Evolutionary conservation across 108 stramenopile genomes (phyloP).

Genomic region (Tribonema minus): DNA sequence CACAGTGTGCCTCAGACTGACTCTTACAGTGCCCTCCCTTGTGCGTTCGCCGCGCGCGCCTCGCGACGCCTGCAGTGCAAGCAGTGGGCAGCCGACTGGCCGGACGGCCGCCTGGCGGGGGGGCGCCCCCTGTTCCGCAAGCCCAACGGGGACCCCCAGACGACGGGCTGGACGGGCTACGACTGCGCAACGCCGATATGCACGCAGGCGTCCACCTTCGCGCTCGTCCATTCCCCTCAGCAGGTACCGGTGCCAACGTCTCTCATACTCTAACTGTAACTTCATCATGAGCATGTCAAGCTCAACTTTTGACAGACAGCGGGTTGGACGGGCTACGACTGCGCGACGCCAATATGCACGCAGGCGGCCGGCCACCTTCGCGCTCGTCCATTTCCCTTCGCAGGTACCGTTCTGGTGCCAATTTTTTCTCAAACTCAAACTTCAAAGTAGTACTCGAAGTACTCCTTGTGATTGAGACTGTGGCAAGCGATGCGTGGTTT

Average conservation of each 20-base stretch:
- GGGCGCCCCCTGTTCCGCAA: constrained; percentile 68
- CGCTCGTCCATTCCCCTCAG: not conserved
- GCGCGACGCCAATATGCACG: constrained; percentile 72
- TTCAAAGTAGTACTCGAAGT: too few species aligned
- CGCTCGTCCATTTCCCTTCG: too few species aligned
- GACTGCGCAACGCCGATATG: constrained; percentile 75
- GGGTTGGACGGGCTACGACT: constrained; percentile 83
- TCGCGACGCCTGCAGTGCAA: too few species aligned
- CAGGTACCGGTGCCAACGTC: too few species aligned
- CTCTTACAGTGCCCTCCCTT: too few species aligned
- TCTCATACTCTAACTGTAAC: too few species aligned
- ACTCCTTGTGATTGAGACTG: too few species aligned
- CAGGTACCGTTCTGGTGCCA: not conserved
- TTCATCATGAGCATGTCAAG: too few species aligned
- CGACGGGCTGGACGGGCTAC: constrained; percentile 81
- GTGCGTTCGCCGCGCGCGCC: too few species aligned
- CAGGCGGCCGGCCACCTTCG: not conserved
- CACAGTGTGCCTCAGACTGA: too few species aligned
- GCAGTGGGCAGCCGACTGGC: constrained; percentile 62
- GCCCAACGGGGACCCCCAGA: constrained; percentile 68
- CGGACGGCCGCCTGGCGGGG: constrained; percentile 65
- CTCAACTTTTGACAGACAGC: too few species aligned
- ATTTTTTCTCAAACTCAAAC: too few species aligned
- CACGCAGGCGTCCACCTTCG: constrained; percentile 35
- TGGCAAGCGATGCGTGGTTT: constrained; percentile 81